These are phyloP conservation scores for Fusarium dimerum DNA, from an alignment of 2,329 filamentous ascomycete species.

Conservation along the genomic window DNA sequence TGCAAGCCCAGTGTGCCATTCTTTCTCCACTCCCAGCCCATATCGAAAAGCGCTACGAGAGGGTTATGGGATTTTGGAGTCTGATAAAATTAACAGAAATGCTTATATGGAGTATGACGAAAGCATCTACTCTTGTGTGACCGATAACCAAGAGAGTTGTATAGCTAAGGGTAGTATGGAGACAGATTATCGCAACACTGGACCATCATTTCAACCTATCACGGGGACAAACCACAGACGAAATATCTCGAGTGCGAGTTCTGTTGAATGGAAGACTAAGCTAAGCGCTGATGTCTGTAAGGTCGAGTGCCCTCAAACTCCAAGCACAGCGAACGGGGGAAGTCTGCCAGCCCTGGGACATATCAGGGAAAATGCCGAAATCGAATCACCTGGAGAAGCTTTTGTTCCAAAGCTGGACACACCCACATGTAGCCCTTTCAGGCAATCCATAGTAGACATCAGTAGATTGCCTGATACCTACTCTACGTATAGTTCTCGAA, in stretches of 20 bases:
- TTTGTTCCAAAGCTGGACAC: background rate
- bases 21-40: slow-evolving; percentile 57
- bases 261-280: slow-evolving; percentile 57
- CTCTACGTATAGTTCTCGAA: background rate
- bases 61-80: slow-evolving; percentile 42
- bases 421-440: slow-evolving; percentile 12
- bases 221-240: slow-evolving; percentile 29
- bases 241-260: slow-evolving; percentile 45
- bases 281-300: slow-evolving; percentile 54
- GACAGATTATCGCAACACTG: background rate
- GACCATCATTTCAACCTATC: background rate
- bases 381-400: slow-evolving; percentile 37
- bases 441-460: slow-evolving; percentile 10
- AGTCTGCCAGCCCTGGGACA: slow-evolving; percentile 37
- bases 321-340: slow-evolving; percentile 7
- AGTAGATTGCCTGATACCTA: background rate
- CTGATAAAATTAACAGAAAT: slow-evolving; percentile 31
- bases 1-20: slow-evolving; percentile 50
- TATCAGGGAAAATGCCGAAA: slow-evolving; percentile 52
- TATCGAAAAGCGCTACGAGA: slow-evolving; percentile 54
- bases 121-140: slow-evolving; percentile 49
- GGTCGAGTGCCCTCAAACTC: slow-evolving; percentile 36
- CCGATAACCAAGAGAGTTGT: slow-evolving; percentile 14
- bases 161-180: background rate
- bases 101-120: slow-evolving; percentile 43